Evolutionary conservation across 2,329 filamentous ascomycete species (phyloP).

Genomic region (Cladosporium phlei): DNA sequence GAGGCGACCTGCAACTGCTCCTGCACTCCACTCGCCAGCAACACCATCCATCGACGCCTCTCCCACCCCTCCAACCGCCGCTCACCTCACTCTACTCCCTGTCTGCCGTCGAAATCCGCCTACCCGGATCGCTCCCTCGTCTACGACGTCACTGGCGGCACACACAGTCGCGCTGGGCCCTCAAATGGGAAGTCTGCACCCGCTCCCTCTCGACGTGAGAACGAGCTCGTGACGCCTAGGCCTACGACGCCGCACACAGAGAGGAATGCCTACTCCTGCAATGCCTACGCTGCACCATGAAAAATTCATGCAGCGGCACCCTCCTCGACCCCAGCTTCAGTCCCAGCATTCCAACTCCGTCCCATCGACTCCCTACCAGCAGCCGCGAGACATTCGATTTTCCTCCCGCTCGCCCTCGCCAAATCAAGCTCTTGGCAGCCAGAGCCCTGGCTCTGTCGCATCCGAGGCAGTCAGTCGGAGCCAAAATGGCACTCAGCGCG

Average conservation of each 20-base stretch:
- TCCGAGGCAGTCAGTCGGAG: conserved; percentile 74
- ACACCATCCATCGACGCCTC: background rate
- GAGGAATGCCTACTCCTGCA: conserved; percentile 4
- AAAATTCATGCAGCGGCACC: conserved; percentile 19
- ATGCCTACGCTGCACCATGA: conserved; percentile 19
- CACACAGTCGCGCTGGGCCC: conserved; percentile 14
- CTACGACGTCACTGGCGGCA: conserved; percentile 14
- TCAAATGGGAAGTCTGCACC: conserved; percentile 25
- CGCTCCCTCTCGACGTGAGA: conserved; percentile 21
- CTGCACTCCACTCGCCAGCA: background rate
- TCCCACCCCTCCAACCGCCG: background rate
- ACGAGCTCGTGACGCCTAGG: conserved; percentile 27
- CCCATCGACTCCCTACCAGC: conserved; percentile 87
- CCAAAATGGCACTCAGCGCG: conserved; percentile 56
- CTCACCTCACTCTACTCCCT: background rate
- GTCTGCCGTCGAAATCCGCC: background rate
- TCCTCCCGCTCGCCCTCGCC: conserved; percentile 79
- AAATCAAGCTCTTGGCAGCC: conserved; percentile 63
- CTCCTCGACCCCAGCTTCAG: conserved; percentile 25
- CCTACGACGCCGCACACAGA: conserved; percentile 5
- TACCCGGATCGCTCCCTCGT: background rate
- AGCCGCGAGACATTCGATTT: conserved; percentile 75
- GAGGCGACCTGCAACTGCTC: conserved; percentile 6
- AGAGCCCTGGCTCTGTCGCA: conserved; percentile 84
- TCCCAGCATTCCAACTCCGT: conserved; percentile 77